Evolutionary conservation across 1,139 yeast genomes (phyloP).

Genomic region (Hansenula sp.): DNA sequence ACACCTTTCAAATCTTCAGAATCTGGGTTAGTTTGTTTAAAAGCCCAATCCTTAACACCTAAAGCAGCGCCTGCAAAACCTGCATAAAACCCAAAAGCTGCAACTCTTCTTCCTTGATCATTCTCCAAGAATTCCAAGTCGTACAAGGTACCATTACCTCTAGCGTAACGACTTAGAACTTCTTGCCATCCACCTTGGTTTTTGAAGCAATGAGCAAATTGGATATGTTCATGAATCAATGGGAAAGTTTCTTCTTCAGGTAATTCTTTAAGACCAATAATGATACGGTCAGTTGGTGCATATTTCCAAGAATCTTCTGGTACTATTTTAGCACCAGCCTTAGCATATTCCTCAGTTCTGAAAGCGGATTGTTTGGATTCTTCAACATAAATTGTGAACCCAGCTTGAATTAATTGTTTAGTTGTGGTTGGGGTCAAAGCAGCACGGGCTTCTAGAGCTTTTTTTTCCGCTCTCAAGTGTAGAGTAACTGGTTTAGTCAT

Average conservation of each 20-base stretch:
- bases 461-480: slow-evolving; percentile 92
- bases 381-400: slow-evolving; percentile 85
- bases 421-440: slow-evolving; percentile 92
- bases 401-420: slow-evolving; percentile 79
- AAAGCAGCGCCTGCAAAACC: slow-evolving; percentile 99
- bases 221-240: slow-evolving; percentile 90
- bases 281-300: slow-evolving; percentile 88
- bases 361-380: slow-evolving; percentile 83
- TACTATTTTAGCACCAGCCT: slow-evolving; percentile 81
- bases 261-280: slow-evolving; percentile 90
- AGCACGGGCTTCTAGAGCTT: slow-evolving; percentile 96
- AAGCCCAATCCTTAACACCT: slow-evolving; percentile 92
- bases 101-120: slow-evolving; percentile 95
- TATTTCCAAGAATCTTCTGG: slow-evolving; percentile 90
- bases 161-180: slow-evolving; percentile 82
- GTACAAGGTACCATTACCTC: slow-evolving; percentile 85
- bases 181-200: slow-evolving; percentile 97
- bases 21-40: slow-evolving; percentile 68
- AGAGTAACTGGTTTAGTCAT: slow-evolving; percentile 40
- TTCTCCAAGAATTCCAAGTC: slow-evolving; percentile 94
- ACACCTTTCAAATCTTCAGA: slow-evolving; percentile 74
- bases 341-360: slow-evolving; percentile 66
- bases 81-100: slow-evolving; percentile 97
- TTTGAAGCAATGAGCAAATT: slow-evolving; percentile 98
- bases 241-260: slow-evolving; percentile 92